A percentile compares a stretch with the other conserved stretches of the same genome.
Conservation (phyloP, 768 basidiomycete species). For the Zangia roseola region DNA sequence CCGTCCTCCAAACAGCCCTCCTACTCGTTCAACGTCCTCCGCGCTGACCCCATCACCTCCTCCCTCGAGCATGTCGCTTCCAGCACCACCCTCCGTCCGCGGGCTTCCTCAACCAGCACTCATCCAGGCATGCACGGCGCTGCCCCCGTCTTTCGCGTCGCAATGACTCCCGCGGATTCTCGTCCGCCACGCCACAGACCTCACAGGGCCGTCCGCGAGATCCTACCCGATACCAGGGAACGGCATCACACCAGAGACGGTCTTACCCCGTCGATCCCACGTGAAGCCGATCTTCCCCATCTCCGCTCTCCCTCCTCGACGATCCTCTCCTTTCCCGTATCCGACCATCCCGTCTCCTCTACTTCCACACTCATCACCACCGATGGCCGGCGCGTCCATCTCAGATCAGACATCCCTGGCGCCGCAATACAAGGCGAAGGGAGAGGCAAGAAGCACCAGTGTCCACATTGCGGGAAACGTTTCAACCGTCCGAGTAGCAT, state of each 20-base stretch:
- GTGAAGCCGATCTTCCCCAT: constrained; percentile 30
- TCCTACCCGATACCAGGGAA: constrained; percentile 26
- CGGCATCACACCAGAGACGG: constrained; percentile 24
- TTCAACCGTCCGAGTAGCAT: constrained; percentile 43
- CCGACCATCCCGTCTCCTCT: constrained; percentile 25
- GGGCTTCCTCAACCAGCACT: constrained; percentile 15
- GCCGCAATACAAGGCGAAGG: constrained; percentile 30
- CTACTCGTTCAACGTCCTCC: constrained; percentile 46
- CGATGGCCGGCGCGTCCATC: constrained; percentile 30
- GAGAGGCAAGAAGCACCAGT: constrained; percentile 37
- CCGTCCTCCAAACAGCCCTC: constrained; percentile 13
- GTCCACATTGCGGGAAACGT: constrained; percentile 39
- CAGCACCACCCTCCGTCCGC: constrained; percentile 38
- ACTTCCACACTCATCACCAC: constrained; percentile 26
- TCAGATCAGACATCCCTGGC: constrained; percentile 30
- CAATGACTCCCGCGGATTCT: constrained; percentile 25
- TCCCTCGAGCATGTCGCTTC: constrained; percentile 46
- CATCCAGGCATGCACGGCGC: constrained; percentile 33
- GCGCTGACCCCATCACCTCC: constrained; percentile 40
- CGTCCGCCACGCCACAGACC: constrained; percentile 18
- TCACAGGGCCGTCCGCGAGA: constrained; percentile 21
- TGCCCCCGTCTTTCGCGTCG: constrained; percentile 39
- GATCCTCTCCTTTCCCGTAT: constrained; percentile 35
- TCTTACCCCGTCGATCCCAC: constrained; percentile 28
- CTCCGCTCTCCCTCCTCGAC: constrained; percentile 32